Evolutionary conservation across 768 basidiomycete species (phyloP).

Genomic region (Panaeolus cyanescens): DNA sequence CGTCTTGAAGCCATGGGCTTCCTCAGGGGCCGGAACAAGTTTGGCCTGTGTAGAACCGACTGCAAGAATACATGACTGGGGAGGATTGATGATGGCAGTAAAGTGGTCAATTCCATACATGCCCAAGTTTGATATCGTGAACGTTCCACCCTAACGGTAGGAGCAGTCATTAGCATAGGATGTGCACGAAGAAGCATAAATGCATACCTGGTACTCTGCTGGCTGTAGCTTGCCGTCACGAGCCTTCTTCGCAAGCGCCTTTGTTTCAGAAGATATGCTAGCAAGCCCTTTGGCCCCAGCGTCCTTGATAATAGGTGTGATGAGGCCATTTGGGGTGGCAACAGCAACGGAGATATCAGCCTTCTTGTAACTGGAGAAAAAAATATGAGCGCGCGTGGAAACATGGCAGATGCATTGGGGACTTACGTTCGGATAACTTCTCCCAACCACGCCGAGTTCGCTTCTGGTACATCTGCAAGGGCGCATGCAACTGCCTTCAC

Average conservation of each 20-base stretch:
- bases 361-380: constrained; percentile 77
- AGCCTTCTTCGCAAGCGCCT: constrained; percentile 91
- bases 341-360: constrained; percentile 98
- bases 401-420: not conserved
- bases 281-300: constrained; percentile 92
- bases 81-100: constrained; percentile 98
- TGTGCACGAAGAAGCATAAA: constrained; percentile 6
- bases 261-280: constrained; percentile 89
- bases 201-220: constrained; percentile 91
- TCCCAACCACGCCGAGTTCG: constrained; percentile 97
- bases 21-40: constrained; percentile 82
- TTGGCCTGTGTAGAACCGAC: constrained; percentile 88
- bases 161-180: not conserved
- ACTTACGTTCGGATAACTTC: constrained; percentile 92
- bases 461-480: constrained; percentile 93
- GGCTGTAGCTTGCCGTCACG: constrained; percentile 96
- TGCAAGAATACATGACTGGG: constrained; percentile 97
- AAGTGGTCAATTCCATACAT: constrained; percentile 97
- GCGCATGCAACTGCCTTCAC: constrained; percentile 94
- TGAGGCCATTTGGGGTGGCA: constrained; percentile 92
- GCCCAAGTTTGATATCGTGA: constrained; percentile 98
- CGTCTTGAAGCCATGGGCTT: constrained; percentile 94
- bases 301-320: constrained; percentile 96
- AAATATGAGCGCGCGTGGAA: constrained; percentile 4
- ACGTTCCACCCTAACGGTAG: constrained; percentile 80